Evolutionary conservation across 1,284 basidiomycete species (phyloP), one percentile per base, ranked within the genome.

Genomic region (Vanrija pseudolonga): DNA sequence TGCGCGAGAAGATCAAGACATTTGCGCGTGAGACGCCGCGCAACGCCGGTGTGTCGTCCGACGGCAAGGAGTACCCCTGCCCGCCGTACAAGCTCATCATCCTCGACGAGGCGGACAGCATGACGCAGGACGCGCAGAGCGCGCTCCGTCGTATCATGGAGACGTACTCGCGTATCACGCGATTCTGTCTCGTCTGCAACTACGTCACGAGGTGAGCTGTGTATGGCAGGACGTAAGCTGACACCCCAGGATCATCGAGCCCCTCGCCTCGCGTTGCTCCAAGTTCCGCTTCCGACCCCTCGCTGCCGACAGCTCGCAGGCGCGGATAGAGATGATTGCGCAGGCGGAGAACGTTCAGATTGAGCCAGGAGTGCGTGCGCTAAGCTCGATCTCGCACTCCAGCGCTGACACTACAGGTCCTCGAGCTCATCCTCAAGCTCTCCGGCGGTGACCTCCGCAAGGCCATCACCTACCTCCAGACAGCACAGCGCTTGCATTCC

Each of bases 61-160:
- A 93, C 64, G 89, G 89, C 19, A 88, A 87, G 67, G 81, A 79
- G 50, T 98, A 96, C 70, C 94, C 95, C 23, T 97, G 90, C 69
- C 96, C 96, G 28, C 95, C 96, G 0, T 99, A 92, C 81, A 99
- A 99, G 76, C 96, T 99, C 66, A 89, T 99, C 72, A 98, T 99
- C 60, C 83, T 99, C 18, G 96, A 99, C 69, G 96, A 99, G 78
- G 96, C 96, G 38, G 96, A 99, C 73, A 95, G 91, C 14, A 99
- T 99, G 95, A 99, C 95, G 7, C 96, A 98, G 76, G 95, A 98
- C 72, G 95, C 95, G 2, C 95, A 99, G 76, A 92, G 88, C 45
- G 95, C 95, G 0, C 79, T 99, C 42, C 83, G 95, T 47, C 84
- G 96, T 20, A 98, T 98, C 70, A 99, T 99, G 96, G 96, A 99